Conservation (phyloP, 768 basidiomycete species). For the Collybiopsis luxurians region DNA sequence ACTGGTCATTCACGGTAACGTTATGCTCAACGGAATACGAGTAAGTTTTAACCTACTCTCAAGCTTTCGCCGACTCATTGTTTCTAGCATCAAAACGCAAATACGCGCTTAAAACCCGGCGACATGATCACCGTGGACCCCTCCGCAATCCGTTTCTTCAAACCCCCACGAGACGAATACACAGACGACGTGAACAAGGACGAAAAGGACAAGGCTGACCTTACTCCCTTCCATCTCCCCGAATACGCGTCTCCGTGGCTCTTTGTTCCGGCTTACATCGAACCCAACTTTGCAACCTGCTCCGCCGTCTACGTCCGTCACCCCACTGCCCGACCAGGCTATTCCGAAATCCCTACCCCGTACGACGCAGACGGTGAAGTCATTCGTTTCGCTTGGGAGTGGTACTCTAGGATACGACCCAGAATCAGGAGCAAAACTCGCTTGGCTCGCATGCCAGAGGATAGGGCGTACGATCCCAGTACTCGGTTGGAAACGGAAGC, state of each 20-base stretch:
- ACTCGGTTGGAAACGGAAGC: neutral
- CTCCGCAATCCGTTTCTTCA: slow-evolving; percentile 70
- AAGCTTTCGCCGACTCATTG: neutral
- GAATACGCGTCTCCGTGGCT: slow-evolving; percentile 86
- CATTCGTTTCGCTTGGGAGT: slow-evolving; percentile 93
- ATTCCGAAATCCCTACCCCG: slow-evolving; percentile 93
- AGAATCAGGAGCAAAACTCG: slow-evolving; percentile 64
- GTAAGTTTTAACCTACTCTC: slow-evolving; percentile 40
- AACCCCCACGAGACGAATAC: slow-evolving; percentile 29
- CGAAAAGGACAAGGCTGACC: slow-evolving; percentile 12
- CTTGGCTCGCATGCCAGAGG: slow-evolving; percentile 63
- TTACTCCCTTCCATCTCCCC: slow-evolving; percentile 71
- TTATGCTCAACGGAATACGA: slow-evolving; percentile 86
- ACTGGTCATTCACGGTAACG: slow-evolving; percentile 83
- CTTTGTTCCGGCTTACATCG: slow-evolving; percentile 91
- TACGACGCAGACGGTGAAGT: slow-evolving; percentile 95
- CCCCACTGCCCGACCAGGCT: slow-evolving; percentile 93
- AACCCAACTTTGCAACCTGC: slow-evolving; percentile 84
- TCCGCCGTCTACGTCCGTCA: slow-evolving; percentile 92
- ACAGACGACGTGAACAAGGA: slow-evolving; percentile 30
- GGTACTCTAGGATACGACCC: slow-evolving; percentile 76
- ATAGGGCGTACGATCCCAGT: slow-evolving; percentile 37
- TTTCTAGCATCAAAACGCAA: slow-evolving; percentile 74
- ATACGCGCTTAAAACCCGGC: slow-evolving; percentile 87
- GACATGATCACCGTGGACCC: slow-evolving; percentile 94